Conservation (phyloP, 805 yeast genomes). For the Metschnikowia bowlesiae region DNA sequence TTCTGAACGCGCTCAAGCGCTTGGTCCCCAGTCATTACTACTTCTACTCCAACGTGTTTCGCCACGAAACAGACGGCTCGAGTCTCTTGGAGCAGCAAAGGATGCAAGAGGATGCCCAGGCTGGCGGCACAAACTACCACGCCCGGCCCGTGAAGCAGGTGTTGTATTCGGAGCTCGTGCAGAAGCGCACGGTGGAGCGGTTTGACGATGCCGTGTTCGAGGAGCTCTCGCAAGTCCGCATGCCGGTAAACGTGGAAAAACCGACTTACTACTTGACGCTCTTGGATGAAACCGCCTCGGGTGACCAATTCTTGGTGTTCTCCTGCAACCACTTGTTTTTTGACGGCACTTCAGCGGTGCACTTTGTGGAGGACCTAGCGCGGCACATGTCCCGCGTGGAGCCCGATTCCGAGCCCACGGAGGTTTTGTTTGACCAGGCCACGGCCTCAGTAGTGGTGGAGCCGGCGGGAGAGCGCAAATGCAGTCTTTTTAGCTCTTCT, state of each 20-base stretch:
- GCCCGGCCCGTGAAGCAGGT: constrained; percentile 6
- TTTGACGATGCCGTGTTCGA: constrained; percentile 6
- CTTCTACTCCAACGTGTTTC: constrained; percentile 10
- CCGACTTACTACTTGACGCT: constrained; percentile 8
- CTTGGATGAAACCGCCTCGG: neutral
- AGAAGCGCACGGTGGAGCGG: neutral
- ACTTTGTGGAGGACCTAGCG: constrained; percentile 11
- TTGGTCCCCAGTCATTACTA: constrained; percentile 7
- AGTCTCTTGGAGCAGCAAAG: neutral
- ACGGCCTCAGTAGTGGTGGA: neutral
- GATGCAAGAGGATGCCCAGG: neutral
- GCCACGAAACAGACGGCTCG: neutral
- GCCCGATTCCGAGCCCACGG: neutral
- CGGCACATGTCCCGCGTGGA: neutral
- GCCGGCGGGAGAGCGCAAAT: constrained; percentile 1
- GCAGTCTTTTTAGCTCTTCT: constrained; percentile 5
- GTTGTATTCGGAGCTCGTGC: constrained; percentile 9
- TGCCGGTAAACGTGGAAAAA: constrained; percentile 7
- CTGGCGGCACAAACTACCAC: constrained; percentile 8
- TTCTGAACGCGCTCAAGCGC: constrained; percentile 12
- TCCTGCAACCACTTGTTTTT: constrained; percentile 12
- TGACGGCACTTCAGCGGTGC: constrained; percentile 13
- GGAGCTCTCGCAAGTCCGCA: neutral
- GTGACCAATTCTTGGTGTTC: constrained; percentile 8
- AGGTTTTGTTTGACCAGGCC: constrained; percentile 3